A percentile compares a stretch with the other conserved stretches of the same genome.
Evolutionary conservation across 352 stramenopile species (phyloP).

Genomic region (Phytophthora meadii): DNA sequence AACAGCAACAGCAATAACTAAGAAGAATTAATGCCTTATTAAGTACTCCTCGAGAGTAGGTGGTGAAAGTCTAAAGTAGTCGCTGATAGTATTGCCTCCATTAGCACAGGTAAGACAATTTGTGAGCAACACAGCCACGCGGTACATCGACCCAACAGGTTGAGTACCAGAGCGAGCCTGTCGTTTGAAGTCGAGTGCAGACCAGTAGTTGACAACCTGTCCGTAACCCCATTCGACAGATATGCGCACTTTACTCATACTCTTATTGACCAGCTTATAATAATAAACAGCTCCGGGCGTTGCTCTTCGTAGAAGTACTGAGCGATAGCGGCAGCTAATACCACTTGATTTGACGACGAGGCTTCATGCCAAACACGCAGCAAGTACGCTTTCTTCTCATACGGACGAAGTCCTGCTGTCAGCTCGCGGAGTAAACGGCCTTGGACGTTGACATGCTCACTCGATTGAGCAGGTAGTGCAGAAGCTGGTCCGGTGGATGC

Average conservation of each 20-base stretch:
- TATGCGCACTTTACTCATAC: background rate
- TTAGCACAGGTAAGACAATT: background rate
- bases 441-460: no score
- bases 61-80: background rate
- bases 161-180: background rate
- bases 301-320: no score
- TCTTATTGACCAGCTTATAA: constrained; percentile 2
- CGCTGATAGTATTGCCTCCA: constrained; percentile 1
- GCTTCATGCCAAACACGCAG: no score
- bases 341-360: no score
- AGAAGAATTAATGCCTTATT: background rate
- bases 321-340: no score
- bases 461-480: no score
- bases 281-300: no score
- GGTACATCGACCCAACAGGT: background rate
- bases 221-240: background rate
- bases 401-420: no score
- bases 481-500: no score
- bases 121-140: background rate
- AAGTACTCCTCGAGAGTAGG: background rate
- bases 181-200: constrained; percentile 1
- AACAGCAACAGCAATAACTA: no score
- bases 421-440: no score
- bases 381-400: no score
- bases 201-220: background rate